Evolutionary conservation across 73 alveolate genomes (phyloP), one percentile per base, ranked within the genome.

Genomic region (Halteria grandinella): DNA sequence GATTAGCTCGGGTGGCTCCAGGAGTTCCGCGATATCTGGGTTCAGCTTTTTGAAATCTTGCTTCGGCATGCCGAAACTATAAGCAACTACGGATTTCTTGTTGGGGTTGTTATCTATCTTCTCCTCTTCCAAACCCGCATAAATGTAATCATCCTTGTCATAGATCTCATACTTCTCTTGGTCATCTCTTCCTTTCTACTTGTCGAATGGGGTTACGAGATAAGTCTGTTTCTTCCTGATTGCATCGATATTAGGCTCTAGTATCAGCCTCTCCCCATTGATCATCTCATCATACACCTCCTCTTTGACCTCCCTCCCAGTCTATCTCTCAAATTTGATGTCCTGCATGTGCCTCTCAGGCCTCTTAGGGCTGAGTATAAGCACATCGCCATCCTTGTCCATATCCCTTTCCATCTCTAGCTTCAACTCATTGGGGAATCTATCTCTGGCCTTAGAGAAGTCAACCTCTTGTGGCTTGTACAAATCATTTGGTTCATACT

Each of bases 331-430:
- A 69, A 86, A 86, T 47, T 86, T 20, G 51, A 85, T 18, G 34
- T 52, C 34, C 29, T 78, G 75, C 37, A 79, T 8, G 70, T 60
- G 70, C 51, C 36, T 78, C 33, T 54, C 55, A 12, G 75, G 79
- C 60, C 75, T 82, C 1, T 88, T 86, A n/a, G 93, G 89, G 45
- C 86, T 75, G 31, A 90, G 62, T 21, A 86, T 63, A 0, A 90
- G 70, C 20, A 86, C 89, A 75, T 90, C 97, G 0, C 97, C 97
- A 52, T 63, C 89, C 5, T 71, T 51, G 48, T 81, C 94, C 17
- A 41, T 69, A 28, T 82, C 82, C 32, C 52, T 88, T 50, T 66
- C 82, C 20, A 58, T 21, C 57, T 80, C 52, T 39, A 80, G 69
- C 47, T 85, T 80, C 11, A 64, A 77, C 55, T 45, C 48, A 37